Percentiles rank a stretch among this genome's conserved stretches.
Evolutionary conservation across 306 rosid species (phyloP).

Genomic region (Citrullus colocynthis): DNA sequence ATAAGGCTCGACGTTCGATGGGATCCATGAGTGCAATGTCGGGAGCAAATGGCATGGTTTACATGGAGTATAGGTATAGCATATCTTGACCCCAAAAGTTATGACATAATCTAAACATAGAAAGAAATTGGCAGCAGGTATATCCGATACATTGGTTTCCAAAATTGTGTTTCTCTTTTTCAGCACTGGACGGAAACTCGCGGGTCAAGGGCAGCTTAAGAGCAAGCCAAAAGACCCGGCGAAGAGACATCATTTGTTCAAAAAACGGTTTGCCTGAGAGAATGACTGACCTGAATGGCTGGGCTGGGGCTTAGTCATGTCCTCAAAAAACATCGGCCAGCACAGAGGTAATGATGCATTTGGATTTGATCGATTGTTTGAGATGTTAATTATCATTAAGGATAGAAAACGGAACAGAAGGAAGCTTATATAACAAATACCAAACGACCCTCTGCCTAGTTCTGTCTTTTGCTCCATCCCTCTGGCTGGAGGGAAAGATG

Average conservation of each 20-base stretch:
- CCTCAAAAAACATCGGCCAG: not conserved
- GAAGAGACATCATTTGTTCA: constrained; percentile 62
- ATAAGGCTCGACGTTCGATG: constrained; percentile 45
- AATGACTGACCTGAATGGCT: not conserved
- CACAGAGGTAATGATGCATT: not conserved
- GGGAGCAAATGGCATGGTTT: constrained; percentile 84
- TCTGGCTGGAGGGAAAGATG: not conserved
- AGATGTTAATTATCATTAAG: not conserved
- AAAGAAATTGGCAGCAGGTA: not conserved
- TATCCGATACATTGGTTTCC: not conserved
- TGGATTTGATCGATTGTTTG: not conserved
- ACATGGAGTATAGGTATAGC: constrained; percentile 82
- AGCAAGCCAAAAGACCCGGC: constrained; percentile 86
- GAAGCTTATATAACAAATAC: not conserved
- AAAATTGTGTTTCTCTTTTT: not conserved
- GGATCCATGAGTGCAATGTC: constrained; percentile 94
- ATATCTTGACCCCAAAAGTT: not conserved
- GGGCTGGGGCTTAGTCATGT: not conserved
- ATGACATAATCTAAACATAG: not conserved
- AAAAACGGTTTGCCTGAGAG: constrained; percentile 32
- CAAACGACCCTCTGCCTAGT: not conserved
- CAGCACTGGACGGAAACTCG: constrained; percentile 52
- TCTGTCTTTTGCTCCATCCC: not conserved
- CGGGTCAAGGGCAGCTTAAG: constrained; percentile 52
- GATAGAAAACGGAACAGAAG: not conserved